phyloP scores from a whole-genome alignment of 164 flowering plant species.

The Tetracentron sinense region DNA sequence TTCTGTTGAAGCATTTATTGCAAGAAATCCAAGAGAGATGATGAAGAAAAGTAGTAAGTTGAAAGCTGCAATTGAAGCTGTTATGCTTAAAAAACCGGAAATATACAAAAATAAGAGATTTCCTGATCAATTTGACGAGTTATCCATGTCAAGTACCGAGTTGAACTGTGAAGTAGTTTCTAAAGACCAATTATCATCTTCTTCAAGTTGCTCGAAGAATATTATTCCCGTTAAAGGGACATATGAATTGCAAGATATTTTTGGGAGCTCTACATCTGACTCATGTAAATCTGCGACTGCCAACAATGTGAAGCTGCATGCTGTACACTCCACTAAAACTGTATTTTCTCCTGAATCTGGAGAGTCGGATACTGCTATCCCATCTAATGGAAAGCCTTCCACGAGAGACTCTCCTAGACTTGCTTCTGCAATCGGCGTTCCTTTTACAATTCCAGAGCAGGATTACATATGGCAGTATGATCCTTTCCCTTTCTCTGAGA shows the following conservation, averaged over 20 bases:
- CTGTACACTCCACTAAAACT: conserved; percentile 20
- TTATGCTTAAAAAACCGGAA: conserved; percentile 48
- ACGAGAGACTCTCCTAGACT: conserved; percentile 19
- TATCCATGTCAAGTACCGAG: conserved; percentile 29
- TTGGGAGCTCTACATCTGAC: conserved; percentile 18
- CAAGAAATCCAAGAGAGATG: conserved; percentile 40
- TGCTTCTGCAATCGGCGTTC: conserved; percentile 13
- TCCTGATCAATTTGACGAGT: conserved; percentile 41
- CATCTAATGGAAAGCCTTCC: conserved; percentile 27
- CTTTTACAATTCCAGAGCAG: conserved; percentile 63
- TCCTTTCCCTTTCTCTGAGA: conserved; percentile 9
- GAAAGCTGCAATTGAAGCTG: conserved; percentile 63
- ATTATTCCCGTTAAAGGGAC: conserved; percentile 25
- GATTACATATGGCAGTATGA: conserved; percentile 91
- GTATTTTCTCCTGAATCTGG: conserved; percentile 16
- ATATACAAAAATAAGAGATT: conserved; percentile 37
- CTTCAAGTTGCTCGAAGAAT: conserved; percentile 27
- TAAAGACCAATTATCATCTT: conserved; percentile 31
- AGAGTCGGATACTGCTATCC: conserved; percentile 11
- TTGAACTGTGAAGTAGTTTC: conserved; percentile 31
- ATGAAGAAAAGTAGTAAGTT: conserved; percentile 36
- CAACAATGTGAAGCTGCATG: conserved; percentile 23
- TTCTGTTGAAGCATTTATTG: conserved; percentile 36
- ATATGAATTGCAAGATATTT: conserved; percentile 16
- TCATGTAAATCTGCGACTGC: conserved; percentile 21